Evolutionary conservation across 2,329 filamentous ascomycete species (phyloP).

Genomic region (Mariannaea sp.): DNA sequence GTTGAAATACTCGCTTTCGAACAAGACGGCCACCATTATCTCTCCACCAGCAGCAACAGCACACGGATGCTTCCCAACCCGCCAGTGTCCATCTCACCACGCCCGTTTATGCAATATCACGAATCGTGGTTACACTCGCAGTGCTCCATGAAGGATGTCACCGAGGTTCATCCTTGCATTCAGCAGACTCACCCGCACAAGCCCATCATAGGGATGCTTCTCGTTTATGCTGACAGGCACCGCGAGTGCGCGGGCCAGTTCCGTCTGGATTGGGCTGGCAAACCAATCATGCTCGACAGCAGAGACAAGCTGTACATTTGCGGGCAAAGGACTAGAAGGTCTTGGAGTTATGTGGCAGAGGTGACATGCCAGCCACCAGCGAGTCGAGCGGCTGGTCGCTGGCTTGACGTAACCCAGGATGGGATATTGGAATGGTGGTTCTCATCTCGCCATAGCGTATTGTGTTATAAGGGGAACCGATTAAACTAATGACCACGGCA

Average conservation of each 20-base stretch:
- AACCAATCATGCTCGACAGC: not conserved
- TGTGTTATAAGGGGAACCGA: too few relatives aligned
- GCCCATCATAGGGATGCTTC: not conserved
- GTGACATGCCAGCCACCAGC: not conserved
- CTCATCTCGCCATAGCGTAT: not conserved
- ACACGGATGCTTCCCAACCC: not conserved
- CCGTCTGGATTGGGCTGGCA: not conserved
- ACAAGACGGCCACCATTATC: not conserved
- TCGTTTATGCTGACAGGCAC: not conserved
- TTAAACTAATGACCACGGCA: too few relatives aligned
- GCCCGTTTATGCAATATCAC: not conserved
- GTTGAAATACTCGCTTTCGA: slow-evolving; percentile 3
- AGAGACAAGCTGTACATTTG: not conserved
- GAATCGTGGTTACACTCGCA: not conserved
- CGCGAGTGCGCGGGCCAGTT: not conserved
- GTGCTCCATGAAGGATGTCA: not conserved
- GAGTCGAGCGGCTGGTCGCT: not conserved
- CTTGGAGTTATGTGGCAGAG: not conserved
- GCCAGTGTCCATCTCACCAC: not conserved
- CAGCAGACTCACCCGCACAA: not conserved
- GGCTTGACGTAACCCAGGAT: not conserved
- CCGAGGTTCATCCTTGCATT: not conserved
- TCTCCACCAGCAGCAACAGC: not conserved
- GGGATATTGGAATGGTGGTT: not conserved
- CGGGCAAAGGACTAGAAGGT: not conserved